Evolutionary conservation across 2,329 filamentous ascomycete species (phyloP).

Genomic region (Leptographium flavum): DNA sequence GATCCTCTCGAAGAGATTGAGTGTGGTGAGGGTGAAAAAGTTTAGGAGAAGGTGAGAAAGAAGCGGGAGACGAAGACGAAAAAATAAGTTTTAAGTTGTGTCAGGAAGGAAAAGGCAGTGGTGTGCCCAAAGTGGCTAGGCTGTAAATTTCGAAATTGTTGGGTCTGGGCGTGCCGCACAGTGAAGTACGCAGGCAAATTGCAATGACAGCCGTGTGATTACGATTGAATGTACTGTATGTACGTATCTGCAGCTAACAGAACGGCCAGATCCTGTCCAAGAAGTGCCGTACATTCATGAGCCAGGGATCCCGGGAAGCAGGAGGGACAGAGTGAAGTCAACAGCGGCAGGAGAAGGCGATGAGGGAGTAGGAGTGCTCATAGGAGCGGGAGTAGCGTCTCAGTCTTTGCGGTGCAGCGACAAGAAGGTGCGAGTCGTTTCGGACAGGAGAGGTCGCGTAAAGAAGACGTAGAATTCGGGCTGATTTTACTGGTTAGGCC

Average conservation of each 20-base stretch:
- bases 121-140: conserved; percentile 3
- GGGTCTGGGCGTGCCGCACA: background rate
- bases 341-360: background rate
- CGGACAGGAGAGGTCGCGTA: background rate
- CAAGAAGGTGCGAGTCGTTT: background rate
- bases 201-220: background rate
- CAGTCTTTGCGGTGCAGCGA: no score
- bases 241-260: background rate
- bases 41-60: conserved; percentile 9
- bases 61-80: conserved; percentile 10
- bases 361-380: background rate
- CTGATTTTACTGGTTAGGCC: background rate
- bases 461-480: background rate
- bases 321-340: background rate
- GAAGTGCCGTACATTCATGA: no score
- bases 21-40: conserved; percentile 13
- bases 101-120: conserved; percentile 8
- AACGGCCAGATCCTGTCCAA: background rate
- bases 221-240: background rate
- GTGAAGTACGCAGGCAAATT: background rate
- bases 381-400: background rate
- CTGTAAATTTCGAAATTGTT: background rate
- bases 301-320: background rate
- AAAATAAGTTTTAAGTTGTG: conserved; percentile 12
- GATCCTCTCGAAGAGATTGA: conserved; percentile 15